A percentile compares a stretch with the other conserved stretches of the same genome.
These are phyloP conservation scores for Hypoxylon lenormandii DNA, from an alignment of 495 filamentous ascomycete species.

Conservation along the genomic window DNA sequence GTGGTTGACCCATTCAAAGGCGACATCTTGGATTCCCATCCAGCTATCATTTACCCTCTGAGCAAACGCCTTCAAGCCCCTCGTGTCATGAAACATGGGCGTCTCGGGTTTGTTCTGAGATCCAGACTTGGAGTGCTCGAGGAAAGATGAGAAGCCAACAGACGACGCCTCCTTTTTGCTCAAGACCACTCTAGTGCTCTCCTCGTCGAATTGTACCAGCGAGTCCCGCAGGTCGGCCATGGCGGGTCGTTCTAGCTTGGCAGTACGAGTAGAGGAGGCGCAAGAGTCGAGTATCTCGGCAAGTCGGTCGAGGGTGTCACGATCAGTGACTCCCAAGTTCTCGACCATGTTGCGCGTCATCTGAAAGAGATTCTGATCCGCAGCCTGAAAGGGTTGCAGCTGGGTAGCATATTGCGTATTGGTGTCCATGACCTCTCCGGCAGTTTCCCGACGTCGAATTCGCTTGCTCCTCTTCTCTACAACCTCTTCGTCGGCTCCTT, in stretches of 20 bases:
- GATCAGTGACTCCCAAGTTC: constrained; percentile 71
- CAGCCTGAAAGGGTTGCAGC: constrained; percentile 72
- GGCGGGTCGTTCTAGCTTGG: constrained; percentile 55
- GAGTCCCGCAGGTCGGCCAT: constrained; percentile 59
- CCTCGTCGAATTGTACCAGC: constrained; percentile 57
- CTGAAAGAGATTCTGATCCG: constrained; percentile 81
- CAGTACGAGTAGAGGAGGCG: constrained; percentile 58
- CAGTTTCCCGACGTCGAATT: constrained; percentile 80
- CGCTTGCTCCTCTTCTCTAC: constrained; percentile 82
- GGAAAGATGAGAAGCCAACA: constrained; percentile 74
- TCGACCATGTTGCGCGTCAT: constrained; percentile 73
- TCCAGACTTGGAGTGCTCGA: constrained; percentile 79
- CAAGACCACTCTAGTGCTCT: constrained; percentile 57
- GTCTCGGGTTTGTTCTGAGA: constrained; percentile 64
- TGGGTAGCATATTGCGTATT: constrained; percentile 78
- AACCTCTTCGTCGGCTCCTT: constrained; percentile 66
- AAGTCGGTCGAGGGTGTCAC: constrained; percentile 62
- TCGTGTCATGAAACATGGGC: constrained; percentile 66
- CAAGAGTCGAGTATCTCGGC: constrained; percentile 66
- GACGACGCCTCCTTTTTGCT: constrained; percentile 57
- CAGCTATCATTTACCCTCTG: constrained; percentile 65
- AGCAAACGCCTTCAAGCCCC: constrained; percentile 69
- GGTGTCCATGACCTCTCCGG: constrained; percentile 76
- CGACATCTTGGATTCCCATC: constrained; percentile 71
- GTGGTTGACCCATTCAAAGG: constrained; percentile 72